These are phyloP conservation scores for Sporisorium reilianum DNA, from an alignment of 1,284 basidiomycete species.

Conservation along the genomic window DNA sequence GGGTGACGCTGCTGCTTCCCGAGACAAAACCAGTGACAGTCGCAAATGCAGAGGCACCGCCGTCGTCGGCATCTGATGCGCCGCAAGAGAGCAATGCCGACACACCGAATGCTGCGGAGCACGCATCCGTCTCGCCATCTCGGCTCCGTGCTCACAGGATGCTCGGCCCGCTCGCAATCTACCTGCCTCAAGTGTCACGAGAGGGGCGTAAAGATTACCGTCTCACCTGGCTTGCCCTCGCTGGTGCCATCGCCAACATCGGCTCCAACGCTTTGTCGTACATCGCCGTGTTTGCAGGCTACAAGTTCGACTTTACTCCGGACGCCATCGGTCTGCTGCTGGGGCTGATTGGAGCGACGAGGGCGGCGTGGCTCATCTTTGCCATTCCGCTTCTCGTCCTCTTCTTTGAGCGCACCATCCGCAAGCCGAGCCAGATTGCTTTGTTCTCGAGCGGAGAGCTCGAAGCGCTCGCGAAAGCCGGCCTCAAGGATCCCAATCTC, in stretches of 20 bases:
- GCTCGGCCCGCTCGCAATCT: conserved; percentile 44
- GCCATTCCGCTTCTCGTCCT: conserved; percentile 39
- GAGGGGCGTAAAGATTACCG: conserved; percentile 46
- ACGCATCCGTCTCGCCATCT: conserved; percentile 8
- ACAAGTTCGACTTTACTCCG: conserved; percentile 48
- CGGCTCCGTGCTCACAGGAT: conserved; percentile 22
- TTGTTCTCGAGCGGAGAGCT: conserved; percentile 26
- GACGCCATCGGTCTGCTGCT: conserved; percentile 44
- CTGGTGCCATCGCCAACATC: conserved; percentile 41
- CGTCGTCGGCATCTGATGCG: not conserved
- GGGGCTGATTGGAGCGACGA: conserved; percentile 36
- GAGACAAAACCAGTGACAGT: conserved; percentile 34
- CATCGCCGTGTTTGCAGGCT: conserved; percentile 44
- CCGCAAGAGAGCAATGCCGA: not conserved
- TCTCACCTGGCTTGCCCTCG: conserved; percentile 38
- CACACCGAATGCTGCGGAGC: not conserved
- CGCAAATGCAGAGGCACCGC: not conserved
- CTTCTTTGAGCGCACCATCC: conserved; percentile 35
- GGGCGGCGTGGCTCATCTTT: conserved; percentile 44
- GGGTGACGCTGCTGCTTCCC: conserved; percentile 33
- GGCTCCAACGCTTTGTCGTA: conserved; percentile 41
- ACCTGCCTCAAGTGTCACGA: conserved; percentile 27
- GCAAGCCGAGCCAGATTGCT: conserved; percentile 25
- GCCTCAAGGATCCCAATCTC: conserved; percentile 37
- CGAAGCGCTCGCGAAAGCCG: conserved; percentile 35